Base-by-base conservation (phyloP, 2,329 filamentous ascomycete genomes). In the Drechslera avenae region DNA sequence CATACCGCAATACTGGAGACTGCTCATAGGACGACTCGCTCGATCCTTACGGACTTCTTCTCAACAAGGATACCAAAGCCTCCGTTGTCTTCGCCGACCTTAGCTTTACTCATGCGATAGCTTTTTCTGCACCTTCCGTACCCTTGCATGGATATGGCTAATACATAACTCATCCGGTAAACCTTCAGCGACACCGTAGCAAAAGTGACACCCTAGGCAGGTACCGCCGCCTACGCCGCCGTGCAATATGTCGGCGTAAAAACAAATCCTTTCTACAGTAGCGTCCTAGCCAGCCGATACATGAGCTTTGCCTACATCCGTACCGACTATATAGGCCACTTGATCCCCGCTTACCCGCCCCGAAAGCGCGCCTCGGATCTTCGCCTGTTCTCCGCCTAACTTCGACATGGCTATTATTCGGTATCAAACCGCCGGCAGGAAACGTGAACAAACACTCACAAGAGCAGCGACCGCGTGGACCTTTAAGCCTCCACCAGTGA, bases 351-450 rank as follows among this genome's bases (percentile, higher is more conserved):
- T 39, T 76, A 74, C 53, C 75, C 77, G 56, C 73, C 73, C 72
- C 21, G 59, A 82, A 57, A 79, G 80, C 0, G 75, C 75, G 0
- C 81, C 79, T 52, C 75, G 75, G 4, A 73, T 82, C 50, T 82
- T 82, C 62, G 74, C 76, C 3, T 74, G 80, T 13, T 74, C 75
- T 7, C 68, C 81, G 54, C 50, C 60, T 5, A 73, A 76, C 14
- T 59, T 68, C 21, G 78, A 82, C 46, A 70, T 84, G 48, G 76
- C 76, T 16, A 79, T 77, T 5, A 80, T 23, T 23, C 21, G 6
- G 21, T 23, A 23, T 23, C 4, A 23, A 23, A 7, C 21, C 21
- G 9, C 21, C 9, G 21, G 9, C 7, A 23, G 2, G 5, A 23
- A 23, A 5, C 7, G 9, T 8, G 1, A 8, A 8, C 21, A 8